Evolutionary conservation across 208 protist genomes (phyloP).

Genomic region (Herpetomonas muscarum): DNA sequence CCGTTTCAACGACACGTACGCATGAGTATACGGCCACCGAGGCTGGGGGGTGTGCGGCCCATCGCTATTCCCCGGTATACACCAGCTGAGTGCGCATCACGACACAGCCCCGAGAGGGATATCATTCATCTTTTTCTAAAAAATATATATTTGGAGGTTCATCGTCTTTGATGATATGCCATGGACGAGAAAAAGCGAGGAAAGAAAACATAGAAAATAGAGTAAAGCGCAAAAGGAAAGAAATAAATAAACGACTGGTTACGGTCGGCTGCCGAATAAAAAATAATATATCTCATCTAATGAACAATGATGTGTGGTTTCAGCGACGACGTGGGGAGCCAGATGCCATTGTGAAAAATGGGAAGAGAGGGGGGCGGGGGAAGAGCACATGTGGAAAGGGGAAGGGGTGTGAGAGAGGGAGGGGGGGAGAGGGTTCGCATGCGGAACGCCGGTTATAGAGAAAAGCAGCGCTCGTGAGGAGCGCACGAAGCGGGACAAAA

Average conservation of each 20-base stretch:
- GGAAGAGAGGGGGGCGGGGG: background rate
- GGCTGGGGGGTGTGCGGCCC: too few relatives aligned
- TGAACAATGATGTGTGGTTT: background rate
- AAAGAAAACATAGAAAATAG: constrained; percentile 8
- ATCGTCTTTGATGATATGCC: background rate
- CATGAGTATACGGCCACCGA: too few relatives aligned
- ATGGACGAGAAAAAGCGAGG: background rate
- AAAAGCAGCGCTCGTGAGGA: background rate
- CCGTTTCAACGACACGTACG: too few relatives aligned
- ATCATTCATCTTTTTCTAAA: too few relatives aligned
- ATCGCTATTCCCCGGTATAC: too few relatives aligned
- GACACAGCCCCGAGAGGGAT: too few relatives aligned
- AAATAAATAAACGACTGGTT: constrained; percentile 6
- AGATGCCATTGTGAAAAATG: background rate
- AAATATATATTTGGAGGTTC: too few relatives aligned
- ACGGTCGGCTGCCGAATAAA: background rate
- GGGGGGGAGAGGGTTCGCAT: background rate
- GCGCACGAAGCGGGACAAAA: too few relatives aligned
- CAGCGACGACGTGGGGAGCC: background rate
- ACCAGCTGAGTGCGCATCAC: too few relatives aligned
- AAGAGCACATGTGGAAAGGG: background rate
- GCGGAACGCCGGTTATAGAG: background rate
- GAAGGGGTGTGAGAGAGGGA: background rate
- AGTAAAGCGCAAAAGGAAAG: background rate
- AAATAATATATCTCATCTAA: background rate